Conservation (phyloP, 139 green algal genomes). For the Tetraselmis chui region DNA sequence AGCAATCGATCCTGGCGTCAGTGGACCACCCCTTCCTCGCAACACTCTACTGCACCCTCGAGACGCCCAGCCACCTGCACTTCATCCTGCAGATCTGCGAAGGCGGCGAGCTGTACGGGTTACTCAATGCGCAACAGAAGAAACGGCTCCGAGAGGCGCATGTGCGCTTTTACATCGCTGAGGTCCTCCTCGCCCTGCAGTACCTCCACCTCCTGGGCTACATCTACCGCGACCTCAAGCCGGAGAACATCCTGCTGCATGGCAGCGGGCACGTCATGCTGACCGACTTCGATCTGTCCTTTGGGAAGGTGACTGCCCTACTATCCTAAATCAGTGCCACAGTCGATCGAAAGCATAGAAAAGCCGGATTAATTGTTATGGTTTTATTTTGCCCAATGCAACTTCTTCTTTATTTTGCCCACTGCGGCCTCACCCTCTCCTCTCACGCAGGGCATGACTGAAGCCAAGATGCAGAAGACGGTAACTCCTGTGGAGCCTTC, state of each 20-base stretch:
- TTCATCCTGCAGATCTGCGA: conserved; percentile 69
- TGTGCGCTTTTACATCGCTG: conserved; percentile 81
- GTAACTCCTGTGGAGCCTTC: too few species aligned
- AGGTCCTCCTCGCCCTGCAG: conserved; percentile 95
- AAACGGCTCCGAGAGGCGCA: too few species aligned
- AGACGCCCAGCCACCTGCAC: conserved; percentile 87
- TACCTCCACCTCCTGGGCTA: conserved; percentile 94
- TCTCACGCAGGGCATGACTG: too few species aligned
- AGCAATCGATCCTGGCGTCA: conserved; percentile 72
- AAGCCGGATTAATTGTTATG: too few species aligned
- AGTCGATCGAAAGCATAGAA: too few species aligned
- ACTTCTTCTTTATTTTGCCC: too few species aligned
- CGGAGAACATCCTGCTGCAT: conserved; percentile 90
- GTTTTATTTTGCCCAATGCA: too few species aligned
- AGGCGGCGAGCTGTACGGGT: conserved; percentile 71
- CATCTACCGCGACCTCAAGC: conserved; percentile 96
- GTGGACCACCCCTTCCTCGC: conserved; percentile 97
- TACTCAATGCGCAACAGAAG: conserved; percentile 62
- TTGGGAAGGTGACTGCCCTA: conserved; percentile 49
- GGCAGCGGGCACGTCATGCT: conserved; percentile 84
- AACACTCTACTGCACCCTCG: conserved; percentile 86
- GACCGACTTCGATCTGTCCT: conserved; percentile 96
- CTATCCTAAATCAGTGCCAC: too few species aligned
- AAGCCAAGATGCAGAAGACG: too few species aligned
- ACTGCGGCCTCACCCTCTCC: too few species aligned